phyloP scores from a whole-genome alignment of 352 stramenopile species.

The Phytophthora idaei region DNA sequence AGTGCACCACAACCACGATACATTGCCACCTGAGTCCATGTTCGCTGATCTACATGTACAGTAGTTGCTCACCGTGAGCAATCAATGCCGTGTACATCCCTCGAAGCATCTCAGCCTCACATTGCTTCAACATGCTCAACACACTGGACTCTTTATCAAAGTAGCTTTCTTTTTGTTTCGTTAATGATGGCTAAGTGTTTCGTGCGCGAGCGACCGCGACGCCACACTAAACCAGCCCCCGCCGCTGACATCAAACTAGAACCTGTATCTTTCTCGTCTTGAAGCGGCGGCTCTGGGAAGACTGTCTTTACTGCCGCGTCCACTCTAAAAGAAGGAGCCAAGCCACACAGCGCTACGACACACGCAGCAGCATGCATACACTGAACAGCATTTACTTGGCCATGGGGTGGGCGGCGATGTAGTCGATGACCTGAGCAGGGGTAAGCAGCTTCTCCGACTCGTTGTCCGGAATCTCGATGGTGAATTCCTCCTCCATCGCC shows the following conservation, averaged over 20 bases:
- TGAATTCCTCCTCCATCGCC: constrained; percentile 99
- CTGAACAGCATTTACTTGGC: constrained; percentile 93
- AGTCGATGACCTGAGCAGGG: constrained; percentile 97
- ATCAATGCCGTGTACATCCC: neutral
- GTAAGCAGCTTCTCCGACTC: constrained; percentile 99
- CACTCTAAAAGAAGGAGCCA: neutral
- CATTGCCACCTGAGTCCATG: neutral
- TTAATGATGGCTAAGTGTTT: constrained; percentile 38
- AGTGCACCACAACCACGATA: neutral
- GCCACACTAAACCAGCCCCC: constrained; percentile 5
- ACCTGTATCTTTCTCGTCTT: constrained; percentile 38
- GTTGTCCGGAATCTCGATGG: constrained; percentile 99
- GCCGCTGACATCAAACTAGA: constrained; percentile 8
- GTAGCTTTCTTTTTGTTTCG: constrained; percentile 36
- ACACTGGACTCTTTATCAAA: constrained; percentile 34
- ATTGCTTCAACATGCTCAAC: constrained; percentile 22
- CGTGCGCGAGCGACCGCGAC: constrained; percentile 2
- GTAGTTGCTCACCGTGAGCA: neutral
- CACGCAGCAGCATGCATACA: constrained; percentile 12
- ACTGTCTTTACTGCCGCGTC: constrained; percentile 17
- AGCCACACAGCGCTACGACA: constrained; percentile 11
- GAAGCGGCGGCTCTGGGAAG: constrained; percentile 14
- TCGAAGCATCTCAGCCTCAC: constrained; percentile 6
- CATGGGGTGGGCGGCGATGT: constrained; percentile 98
- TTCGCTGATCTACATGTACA: neutral